A percentile compares a stretch with the other conserved stretches of the same genome.
These are phyloP conservation scores for Kodamaea hsintzibuensis DNA, from an alignment of 805 yeast genomes.

Conservation along the genomic window DNA sequence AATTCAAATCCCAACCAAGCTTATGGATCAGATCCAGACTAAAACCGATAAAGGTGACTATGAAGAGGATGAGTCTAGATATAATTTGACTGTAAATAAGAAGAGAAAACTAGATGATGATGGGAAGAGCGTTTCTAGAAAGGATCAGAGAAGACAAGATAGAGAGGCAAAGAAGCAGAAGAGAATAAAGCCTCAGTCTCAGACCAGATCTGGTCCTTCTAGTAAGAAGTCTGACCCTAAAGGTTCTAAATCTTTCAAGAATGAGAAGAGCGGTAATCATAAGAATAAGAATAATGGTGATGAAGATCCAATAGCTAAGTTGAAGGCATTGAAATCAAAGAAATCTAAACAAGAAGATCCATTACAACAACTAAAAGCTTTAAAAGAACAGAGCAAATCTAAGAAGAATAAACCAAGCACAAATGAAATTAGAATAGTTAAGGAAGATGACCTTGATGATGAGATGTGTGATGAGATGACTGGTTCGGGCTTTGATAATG, in stretches of 20 bases:
- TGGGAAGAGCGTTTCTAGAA: constrained; percentile 33
- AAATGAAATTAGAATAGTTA: constrained; percentile 2
- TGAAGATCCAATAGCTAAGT: constrained; percentile 27
- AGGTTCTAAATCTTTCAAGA: neutral
- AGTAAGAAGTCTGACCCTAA: neutral
- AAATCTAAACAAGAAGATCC: constrained; percentile 19
- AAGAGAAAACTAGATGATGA: constrained; percentile 40
- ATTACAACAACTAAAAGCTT: constrained; percentile 23
- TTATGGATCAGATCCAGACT: constrained; percentile 51
- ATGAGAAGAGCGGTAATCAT: neutral
- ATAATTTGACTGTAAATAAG: constrained; percentile 22
- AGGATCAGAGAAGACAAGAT: constrained; percentile 38
- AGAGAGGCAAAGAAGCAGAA: constrained; percentile 19
- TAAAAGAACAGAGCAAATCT: constrained; percentile 9
- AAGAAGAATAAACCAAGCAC: neutral
- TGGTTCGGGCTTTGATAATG: constrained; percentile 28
- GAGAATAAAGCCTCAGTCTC: constrained; percentile 12
- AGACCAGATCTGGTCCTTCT: too few species aligned
- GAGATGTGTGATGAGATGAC: constrained; percentile 19
- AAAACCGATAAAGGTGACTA: constrained; percentile 46
- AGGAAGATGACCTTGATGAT: constrained; percentile 20
- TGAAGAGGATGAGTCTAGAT: constrained; percentile 34
- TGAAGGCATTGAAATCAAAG: constrained; percentile 16
- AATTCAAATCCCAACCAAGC: constrained; percentile 56
- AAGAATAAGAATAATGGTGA: neutral